These are phyloP conservation scores for Suhomyces faveliae DNA, from an alignment of 805 yeast species.

Conservation along the genomic window DNA sequence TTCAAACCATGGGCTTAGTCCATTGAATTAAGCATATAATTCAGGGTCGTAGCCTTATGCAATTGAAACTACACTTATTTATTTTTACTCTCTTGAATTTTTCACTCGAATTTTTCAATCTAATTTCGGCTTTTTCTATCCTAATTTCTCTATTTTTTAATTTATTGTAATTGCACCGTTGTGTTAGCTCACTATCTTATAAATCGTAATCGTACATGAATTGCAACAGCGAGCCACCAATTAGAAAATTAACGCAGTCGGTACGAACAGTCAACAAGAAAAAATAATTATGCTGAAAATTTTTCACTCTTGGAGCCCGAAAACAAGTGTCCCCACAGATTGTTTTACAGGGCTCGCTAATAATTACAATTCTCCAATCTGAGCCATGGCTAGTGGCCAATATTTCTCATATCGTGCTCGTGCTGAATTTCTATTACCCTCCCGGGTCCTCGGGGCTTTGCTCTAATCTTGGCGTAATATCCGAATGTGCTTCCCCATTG, in stretches of 20 bases:
- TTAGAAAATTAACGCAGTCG: conserved; percentile 11
- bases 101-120: no score
- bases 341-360: background rate
- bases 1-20: no score
- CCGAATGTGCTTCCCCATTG: background rate
- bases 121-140: no score
- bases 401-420: background rate
- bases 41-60: background rate
- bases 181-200: background rate
- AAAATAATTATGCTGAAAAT: background rate
- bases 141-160: background rate
- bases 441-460: background rate
- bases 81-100: no score
- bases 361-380: background rate
- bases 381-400: background rate
- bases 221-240: conserved; percentile 6
- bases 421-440: background rate
- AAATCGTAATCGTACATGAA: background rate
- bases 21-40: no score
- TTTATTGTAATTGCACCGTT: background rate
- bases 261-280: background rate
- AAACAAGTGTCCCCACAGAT: background rate
- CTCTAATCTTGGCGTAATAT: background rate
- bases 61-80: no score
- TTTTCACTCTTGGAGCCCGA: background rate